Evolutionary conservation across 768 basidiomycete species (phyloP), one percentile per base, ranked within the genome.

Genomic region (Floccularia luteovirens): DNA sequence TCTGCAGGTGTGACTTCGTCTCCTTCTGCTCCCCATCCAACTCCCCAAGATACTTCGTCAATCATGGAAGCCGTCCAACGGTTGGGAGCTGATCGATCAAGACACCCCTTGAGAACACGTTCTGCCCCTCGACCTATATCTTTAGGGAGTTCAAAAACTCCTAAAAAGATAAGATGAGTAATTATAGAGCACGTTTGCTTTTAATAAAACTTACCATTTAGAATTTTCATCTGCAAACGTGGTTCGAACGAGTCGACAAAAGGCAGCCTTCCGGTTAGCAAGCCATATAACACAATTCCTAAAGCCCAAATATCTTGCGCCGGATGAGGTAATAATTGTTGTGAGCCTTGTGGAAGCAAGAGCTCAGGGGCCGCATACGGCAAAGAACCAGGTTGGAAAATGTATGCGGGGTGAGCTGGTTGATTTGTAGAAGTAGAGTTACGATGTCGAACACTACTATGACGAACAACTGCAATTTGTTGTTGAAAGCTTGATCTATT

Each of bases 261-360:
- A 0, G 96, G 96, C 5, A 98, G 66, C n/a, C 69, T 66, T 2
- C 91, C 91, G 0, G 80, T 81, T 14, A 98, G 70, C 1, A 99
- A 67, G 5, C 83, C 79, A 54, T 91, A 89, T 1, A 99, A 77
- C 46, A 96, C 72, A 40, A 92, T 80, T 0, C 96, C 96, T 2
- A 97, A 64, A 0, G 96, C 92, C 96, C 96, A 99, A 21, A 98
- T 81, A 48, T 99, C 96, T 54, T 92, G 89, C 0, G 87, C 78
- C 2, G 91, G 83, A 49, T 77, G 63, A 0, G 75, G 71, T 31
- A 56, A 58, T 4, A 66, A 49, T 0, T 63, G 52, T 1, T 58
- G 58, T 22, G 63, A 53, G 2, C 62, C 57, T 38, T 74, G 76
- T 0, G 86, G 78, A 3, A 78, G 67, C 2, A 96, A 70, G 2